Conservation (phyloP, 257 asterid species). For the Rhazya stricta region DNA sequence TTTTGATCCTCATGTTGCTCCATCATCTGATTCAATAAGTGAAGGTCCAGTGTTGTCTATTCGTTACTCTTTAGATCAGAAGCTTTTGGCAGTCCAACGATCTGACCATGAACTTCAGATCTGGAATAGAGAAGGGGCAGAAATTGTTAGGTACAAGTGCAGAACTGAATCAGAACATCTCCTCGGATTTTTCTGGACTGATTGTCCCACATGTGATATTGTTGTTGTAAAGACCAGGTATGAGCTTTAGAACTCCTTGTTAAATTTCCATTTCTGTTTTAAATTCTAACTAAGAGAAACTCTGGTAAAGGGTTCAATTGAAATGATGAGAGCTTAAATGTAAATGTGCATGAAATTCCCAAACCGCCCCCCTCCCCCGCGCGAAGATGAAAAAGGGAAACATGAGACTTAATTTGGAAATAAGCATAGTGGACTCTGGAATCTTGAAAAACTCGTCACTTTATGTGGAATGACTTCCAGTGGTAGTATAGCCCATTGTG, state of each 20-base stretch:
- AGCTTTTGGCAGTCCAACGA: slow-evolving; percentile 86
- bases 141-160: slow-evolving; percentile 57
- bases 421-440: no score
- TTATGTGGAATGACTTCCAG: no score
- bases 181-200: slow-evolving; percentile 95
- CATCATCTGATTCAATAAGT: slow-evolving; percentile 64
- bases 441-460: no score
- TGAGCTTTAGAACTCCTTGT: slow-evolving; percentile 12
- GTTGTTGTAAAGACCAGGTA: slow-evolving; percentile 90
- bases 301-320: background rate
- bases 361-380: background rate
- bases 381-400: no score
- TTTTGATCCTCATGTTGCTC: slow-evolving; percentile 54
- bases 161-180: slow-evolving; percentile 70
- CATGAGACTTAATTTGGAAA: background rate
- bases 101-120: slow-evolving; percentile 75
- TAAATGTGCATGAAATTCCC: background rate
- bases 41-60: slow-evolving; percentile 79
- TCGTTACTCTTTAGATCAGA: slow-evolving; percentile 75
- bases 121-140: slow-evolving; percentile 67
- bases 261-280: slow-evolving; percentile 6
- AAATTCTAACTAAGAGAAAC: background rate
- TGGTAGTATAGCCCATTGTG: no score
- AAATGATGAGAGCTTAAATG: background rate
- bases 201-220: slow-evolving; percentile 68